These are phyloP conservation scores for Phytophthora aleatoria DNA, from an alignment of 352 stramenopile genomes.

Conservation along the genomic window DNA sequence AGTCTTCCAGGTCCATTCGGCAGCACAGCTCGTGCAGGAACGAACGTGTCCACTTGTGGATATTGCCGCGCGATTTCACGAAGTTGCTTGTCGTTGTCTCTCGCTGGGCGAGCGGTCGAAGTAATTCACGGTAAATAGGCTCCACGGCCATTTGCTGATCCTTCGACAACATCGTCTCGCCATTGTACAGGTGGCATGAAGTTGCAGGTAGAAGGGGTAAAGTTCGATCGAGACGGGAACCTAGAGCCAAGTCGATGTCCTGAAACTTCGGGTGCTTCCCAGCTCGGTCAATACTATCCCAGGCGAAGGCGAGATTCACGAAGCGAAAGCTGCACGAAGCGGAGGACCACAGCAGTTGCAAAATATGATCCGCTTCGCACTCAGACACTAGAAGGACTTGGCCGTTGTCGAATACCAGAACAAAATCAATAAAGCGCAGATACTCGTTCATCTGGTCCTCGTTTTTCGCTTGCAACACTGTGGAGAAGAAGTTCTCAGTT, in stretches of 20 bases:
- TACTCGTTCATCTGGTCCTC: constrained; percentile 23
- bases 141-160: constrained; percentile 14
- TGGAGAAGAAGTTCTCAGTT: constrained; percentile 60
- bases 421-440: constrained; percentile 37
- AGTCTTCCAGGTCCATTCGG: not conserved
- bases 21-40: constrained; percentile 1
- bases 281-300: constrained; percentile 17
- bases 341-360: constrained; percentile 33
- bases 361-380: constrained; percentile 41
- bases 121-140: constrained; percentile 18
- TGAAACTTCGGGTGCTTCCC: not conserved
- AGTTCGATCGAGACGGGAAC: not conserved
- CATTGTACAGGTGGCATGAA: constrained; percentile 39
- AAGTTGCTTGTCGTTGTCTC: constrained; percentile 34
- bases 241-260: constrained; percentile 14
- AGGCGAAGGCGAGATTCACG: constrained; percentile 31
- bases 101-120: constrained; percentile 18
- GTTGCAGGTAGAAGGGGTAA: constrained; percentile 2
- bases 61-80: constrained; percentile 29
- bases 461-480: not conserved
- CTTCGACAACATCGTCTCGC: constrained; percentile 33
- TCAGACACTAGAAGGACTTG: constrained; percentile 46
- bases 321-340: constrained; percentile 20
- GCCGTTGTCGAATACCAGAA: constrained; percentile 46
- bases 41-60: constrained; percentile 43